Base-by-base conservation (phyloP, 176 grass and related monocot genomes). In the Oryza rufipogon region DNA sequence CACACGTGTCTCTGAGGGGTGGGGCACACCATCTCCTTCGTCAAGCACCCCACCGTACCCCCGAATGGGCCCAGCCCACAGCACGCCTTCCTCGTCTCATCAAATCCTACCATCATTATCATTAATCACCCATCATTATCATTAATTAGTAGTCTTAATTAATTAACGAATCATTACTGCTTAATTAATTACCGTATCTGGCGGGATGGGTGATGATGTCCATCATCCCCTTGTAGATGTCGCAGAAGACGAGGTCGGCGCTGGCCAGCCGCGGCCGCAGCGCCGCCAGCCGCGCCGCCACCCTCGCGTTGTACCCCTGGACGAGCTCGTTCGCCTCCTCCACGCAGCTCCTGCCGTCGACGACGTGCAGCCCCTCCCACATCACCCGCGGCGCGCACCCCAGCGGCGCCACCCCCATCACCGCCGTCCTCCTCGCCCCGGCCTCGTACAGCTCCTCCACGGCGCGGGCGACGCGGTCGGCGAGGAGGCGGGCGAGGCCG, bases 371-470 rank as follows among this genome's bases (percentile, higher is more conserved):
- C 49, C 85, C 82, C 60, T 90, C 89, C 89, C 87, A 92, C 73
- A 90, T 69, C 4, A 90, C 87, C 17, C 85, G 73, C 68, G 92
- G 92, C 36, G 81, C 77, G 85, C 92, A 94, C 36, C 92, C 92
- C 19, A 94, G 82, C 73, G 90, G 93, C 79, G 85, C 82, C 69
- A 90, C 74, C 39, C 90, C 93, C 68, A 95, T 77, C 80, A 95
- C 90, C 54, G 88, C 90, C 80, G 88, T 81, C 86, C 88, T 90
- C 75, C 87, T 77, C 73, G 70, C 90, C 30, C 68, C 90, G 1
- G 79, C 93, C 80, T 95, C 85, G 64, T 95, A 95, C 70, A 95
- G 71, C 86, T 88, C 88, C 87, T 89, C 54, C 25, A 92, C 75
- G 7, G 90, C 45, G 66, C 87, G 85, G 20, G 80, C 78, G 63